Base-by-base conservation (phyloP, 768 basidiomycete species). In the Rhodosporidiobolus sp. region DNA sequence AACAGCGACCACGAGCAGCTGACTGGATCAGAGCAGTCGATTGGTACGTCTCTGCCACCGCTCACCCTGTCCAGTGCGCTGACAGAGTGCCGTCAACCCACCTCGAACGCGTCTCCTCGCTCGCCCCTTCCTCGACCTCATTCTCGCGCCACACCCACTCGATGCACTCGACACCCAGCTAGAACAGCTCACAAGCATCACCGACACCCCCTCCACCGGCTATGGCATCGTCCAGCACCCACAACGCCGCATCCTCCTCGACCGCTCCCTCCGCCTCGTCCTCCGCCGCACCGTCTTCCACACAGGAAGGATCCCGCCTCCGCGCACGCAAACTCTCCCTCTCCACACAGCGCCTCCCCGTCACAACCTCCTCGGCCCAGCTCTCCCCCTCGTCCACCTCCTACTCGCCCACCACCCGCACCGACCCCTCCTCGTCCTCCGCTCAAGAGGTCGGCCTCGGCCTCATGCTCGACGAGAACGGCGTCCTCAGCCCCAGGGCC, bases 381-480 rank as follows among this genome's bases (percentile, higher is more conserved):
- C 28, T 60, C 34, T 71, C 70, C 7, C 64, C 70, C 28, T 69
- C 61, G 2, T 20, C 48, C 8, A 30, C 38, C 57, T 4, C 46
- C 48, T 50, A 8, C 58, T 59, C 58, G 20, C 38, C 58, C 58
- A 32, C 58, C 8, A 10, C 58, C 35, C 56, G 35, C 56, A 43
- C 35, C 56, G 56, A 38, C 35, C 57, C 61, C 26, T 55, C 67
- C 38, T 58, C 63, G 2, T 4, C 69, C 54, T 9, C 45, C 17
- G 26, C 20, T 1, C 35, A 35, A 9, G 72, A 73, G 22, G 54
- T 69, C n/a, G 72, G 72, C n/a, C 62, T 73, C 26, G 72, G 72
- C 7, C 48, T 73, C 38, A 73, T 73, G 72, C 52, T 73, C 38
- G 72, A 73, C 45, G 72, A 65, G 11, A 34, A 30, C 48, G 65